Evolutionary conservation across 768 basidiomycete genomes (phyloP).

Genomic region (Astraeus odoratus): DNA sequence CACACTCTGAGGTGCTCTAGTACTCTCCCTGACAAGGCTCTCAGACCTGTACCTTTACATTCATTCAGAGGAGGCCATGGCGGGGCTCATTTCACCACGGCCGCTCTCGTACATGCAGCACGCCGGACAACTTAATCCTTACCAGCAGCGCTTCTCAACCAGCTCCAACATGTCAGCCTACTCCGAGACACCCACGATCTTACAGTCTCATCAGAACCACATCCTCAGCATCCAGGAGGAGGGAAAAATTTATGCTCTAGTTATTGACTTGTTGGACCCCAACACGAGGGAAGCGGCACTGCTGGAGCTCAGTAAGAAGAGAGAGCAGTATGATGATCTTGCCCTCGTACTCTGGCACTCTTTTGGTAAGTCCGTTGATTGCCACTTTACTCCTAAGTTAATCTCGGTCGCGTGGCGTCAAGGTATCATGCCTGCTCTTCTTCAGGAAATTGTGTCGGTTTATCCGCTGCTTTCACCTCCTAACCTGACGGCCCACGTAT

Average conservation of each 20-base stretch:
- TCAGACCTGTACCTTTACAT: not conserved
- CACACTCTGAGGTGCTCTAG: too few species aligned
- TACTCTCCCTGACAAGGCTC: not conserved
- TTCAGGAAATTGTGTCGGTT: slow-evolving; percentile 97
- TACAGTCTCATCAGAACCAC: slow-evolving; percentile 49
- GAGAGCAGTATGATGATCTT: slow-evolving; percentile 98
- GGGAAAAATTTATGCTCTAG: slow-evolving; percentile 83
- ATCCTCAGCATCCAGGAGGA: slow-evolving; percentile 55
- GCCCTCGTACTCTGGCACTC: slow-evolving; percentile 98
- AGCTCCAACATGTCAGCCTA: slow-evolving; percentile 33
- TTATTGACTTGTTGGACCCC: slow-evolving; percentile 81
- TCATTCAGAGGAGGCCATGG: slow-evolving; percentile 33
- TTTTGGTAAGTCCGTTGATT: slow-evolving; percentile 53
- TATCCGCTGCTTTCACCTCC: slow-evolving; percentile 95
- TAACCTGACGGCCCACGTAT: slow-evolving; percentile 93
- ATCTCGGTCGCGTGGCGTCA: not conserved
- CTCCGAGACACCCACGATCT: slow-evolving; percentile 57
- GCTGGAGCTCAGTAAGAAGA: slow-evolving; percentile 95
- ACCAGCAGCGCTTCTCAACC: slow-evolving; percentile 36
- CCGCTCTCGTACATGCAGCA: slow-evolving; percentile 62
- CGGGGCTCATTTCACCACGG: slow-evolving; percentile 57
- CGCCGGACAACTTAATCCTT: slow-evolving; percentile 51
- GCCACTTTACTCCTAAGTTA: not conserved
- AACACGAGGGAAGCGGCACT: slow-evolving; percentile 83
- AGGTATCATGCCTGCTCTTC: slow-evolving; percentile 97